phyloP scores from a whole-genome alignment of 164 flowering plant species.

The Chimonanthus praecox region DNA sequence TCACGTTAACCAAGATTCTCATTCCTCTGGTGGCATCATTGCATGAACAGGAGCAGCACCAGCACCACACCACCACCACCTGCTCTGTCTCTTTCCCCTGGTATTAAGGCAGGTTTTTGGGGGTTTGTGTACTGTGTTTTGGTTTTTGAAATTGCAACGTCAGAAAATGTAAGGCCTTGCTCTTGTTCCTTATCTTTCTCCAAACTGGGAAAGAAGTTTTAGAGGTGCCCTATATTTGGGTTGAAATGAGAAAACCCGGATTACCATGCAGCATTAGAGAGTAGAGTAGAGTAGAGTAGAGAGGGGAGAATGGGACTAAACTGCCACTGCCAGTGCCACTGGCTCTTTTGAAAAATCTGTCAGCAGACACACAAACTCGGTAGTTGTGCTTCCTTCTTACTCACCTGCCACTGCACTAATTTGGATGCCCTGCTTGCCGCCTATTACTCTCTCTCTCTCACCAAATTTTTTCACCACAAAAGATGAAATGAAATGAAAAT shows the following conservation, averaged over 20 bases:
- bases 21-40: not conserved
- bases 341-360: not conserved
- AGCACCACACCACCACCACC: not conserved
- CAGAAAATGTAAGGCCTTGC: not conserved
- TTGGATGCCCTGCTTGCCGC: too few species aligned
- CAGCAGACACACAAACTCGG: not conserved
- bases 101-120: constrained; percentile 5
- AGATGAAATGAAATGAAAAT: too few species aligned
- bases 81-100: not conserved
- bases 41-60: not conserved
- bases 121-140: not conserved
- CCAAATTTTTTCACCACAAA: too few species aligned
- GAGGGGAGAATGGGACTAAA: not conserved
- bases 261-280: not conserved
- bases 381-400: too few species aligned
- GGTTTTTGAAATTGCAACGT: not conserved
- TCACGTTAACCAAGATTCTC: not conserved
- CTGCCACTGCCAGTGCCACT: not conserved
- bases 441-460: too few species aligned
- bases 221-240: not conserved
- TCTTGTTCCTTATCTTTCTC: not conserved
- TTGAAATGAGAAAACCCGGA: not conserved
- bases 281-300: too few species aligned
- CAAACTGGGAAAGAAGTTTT: not conserved
- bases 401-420: too few species aligned